Percentiles rank a stretch among this genome's conserved stretches.
These are phyloP conservation scores for Erodium trifolium DNA, from an alignment of 441 rosid genomes.

Conservation along the genomic window DNA sequence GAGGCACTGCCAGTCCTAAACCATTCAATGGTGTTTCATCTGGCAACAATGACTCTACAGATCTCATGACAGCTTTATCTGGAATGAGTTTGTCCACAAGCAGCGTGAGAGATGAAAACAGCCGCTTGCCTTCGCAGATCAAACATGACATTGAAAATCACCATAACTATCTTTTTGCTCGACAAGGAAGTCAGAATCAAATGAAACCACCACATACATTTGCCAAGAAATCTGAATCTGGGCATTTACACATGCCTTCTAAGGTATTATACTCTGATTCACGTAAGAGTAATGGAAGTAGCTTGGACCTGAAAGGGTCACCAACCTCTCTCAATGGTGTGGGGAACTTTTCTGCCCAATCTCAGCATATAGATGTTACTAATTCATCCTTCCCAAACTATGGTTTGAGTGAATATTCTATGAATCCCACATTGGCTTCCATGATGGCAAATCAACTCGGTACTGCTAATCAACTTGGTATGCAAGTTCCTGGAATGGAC, in stretches of 20 bases:
- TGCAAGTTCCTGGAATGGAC: slow-evolving; percentile 58
- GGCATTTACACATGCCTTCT: slow-evolving; percentile 38
- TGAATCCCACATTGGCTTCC: slow-evolving; percentile 54
- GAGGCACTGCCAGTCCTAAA: slow-evolving; percentile 38
- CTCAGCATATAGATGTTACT: slow-evolving; percentile 46
- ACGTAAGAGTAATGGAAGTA: slow-evolving; percentile 37
- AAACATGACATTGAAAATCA: slow-evolving; percentile 24
- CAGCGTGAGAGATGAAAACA: slow-evolving; percentile 40
- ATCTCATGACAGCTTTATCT: slow-evolving; percentile 55
- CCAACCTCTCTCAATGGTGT: slow-evolving; percentile 49
- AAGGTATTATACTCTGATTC: slow-evolving; percentile 28
- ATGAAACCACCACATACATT: slow-evolving; percentile 21
- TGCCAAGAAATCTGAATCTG: slow-evolving; percentile 40
- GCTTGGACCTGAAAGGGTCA: slow-evolving; percentile 50
- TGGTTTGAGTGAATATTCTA: slow-evolving; percentile 41
- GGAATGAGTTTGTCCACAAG: slow-evolving; percentile 52
- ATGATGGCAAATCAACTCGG: slow-evolving; percentile 64
- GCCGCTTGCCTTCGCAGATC: slow-evolving; percentile 28
- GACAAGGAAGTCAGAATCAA: not conserved
- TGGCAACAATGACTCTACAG: slow-evolving; percentile 41
- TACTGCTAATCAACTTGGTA: slow-evolving; percentile 48
- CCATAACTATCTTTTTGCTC: not conserved
- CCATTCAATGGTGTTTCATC: slow-evolving; percentile 49
- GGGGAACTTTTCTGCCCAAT: slow-evolving; percentile 42
- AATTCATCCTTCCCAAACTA: slow-evolving; percentile 41